A percentile compares a stretch with the other conserved stretches of the same genome.
Evolutionary conservation across 108 stramenopile genomes (phyloP).

Genomic region (Cyclotella choctawhatcheeana): DNA sequence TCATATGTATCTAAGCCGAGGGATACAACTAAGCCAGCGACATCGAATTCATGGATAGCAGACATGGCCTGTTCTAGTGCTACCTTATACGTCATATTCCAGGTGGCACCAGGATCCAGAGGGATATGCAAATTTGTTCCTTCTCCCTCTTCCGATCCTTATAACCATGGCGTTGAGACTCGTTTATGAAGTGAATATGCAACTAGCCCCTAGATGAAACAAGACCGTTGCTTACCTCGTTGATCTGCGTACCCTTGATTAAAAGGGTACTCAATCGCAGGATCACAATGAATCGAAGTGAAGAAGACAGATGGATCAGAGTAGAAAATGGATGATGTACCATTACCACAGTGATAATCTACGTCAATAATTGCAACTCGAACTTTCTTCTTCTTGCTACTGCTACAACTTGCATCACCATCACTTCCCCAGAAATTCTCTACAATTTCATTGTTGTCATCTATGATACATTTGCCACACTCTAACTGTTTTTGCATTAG

Average conservation of each 20-base stretch:
- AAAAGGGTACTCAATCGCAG: constrained; percentile 84
- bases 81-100: constrained; percentile 58
- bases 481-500: constrained; percentile 51
- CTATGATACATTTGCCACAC: constrained; percentile 6
- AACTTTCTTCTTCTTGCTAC: constrained; percentile 52
- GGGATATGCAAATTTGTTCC: constrained; percentile 72
- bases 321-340: constrained; percentile 81
- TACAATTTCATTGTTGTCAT: constrained; percentile 1
- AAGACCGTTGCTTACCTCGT: too few relatives aligned
- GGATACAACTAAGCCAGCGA: constrained; percentile 65
- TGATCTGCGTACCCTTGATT: constrained; percentile 82
- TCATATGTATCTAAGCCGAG: constrained; percentile 82
- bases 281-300: constrained; percentile 80
- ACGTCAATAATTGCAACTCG: constrained; percentile 56
- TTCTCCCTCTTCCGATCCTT: constrained; percentile 56
- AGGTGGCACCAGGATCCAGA: constrained; percentile 64
- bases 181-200: too few relatives aligned
- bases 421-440: constrained; percentile 15
- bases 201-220: too few relatives aligned
- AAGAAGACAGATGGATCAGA: constrained; percentile 66
- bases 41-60: constrained; percentile 54
- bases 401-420: constrained; percentile 16
- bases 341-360: constrained; percentile 85
- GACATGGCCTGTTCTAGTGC: constrained; percentile 60
- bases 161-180: too few relatives aligned